Base-by-base conservation (phyloP, 257 asterid species). In the Petrea volubilis region DNA sequence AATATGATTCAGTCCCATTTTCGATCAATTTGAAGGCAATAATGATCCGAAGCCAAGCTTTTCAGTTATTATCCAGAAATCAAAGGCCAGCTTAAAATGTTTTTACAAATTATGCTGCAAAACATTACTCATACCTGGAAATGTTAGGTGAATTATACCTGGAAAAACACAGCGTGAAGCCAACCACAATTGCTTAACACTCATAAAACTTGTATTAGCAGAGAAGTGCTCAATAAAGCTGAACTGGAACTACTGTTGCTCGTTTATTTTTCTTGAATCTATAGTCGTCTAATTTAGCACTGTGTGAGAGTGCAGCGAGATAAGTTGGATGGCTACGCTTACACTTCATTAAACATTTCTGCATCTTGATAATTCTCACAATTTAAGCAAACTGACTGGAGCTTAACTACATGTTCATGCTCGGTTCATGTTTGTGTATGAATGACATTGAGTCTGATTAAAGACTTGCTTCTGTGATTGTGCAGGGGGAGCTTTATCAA, bases 401-500 rank as follows among this genome's bases (percentile, higher is more conserved):
- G 15, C 53, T 36, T 24, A 67, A 67, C 34, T 23, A 43, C 73
- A 67, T 7, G 64, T 58, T 36, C 63, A 8, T 67, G 64, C 47
- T 40, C 55, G 74, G 44, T 43, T 57, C n/a, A 21, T 15, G 15
- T 68, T 68, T 69, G 36, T 57, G 11, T n/a, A n/a, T n/a, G n/a
- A n/a, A n/a, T n/a, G n/a, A n/a, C n/a, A n/a, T n/a, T n/a, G n/a
- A n/a, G n/a, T n/a, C n/a, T n/a, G n/a, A 44, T 71, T 20, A 44
- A 25, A 27, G 9, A 25, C 20, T 55, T 51, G 58, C 69, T 77
- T 73, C 73, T 63, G 13, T 79, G 38, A 64, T 69, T 72, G 28
- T 86, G 87, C 93, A 93, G 98, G 90, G 31, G 80, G 80, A 60
- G 87, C 96, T 63, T 75, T 93, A 72, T 78, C 92, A 47, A 69